Percentiles rank a stretch among this genome's conserved stretches.
Evolutionary conservation across 140 eudicot species (phyloP).

Genomic region (Erigeron philadelphicus): DNA sequence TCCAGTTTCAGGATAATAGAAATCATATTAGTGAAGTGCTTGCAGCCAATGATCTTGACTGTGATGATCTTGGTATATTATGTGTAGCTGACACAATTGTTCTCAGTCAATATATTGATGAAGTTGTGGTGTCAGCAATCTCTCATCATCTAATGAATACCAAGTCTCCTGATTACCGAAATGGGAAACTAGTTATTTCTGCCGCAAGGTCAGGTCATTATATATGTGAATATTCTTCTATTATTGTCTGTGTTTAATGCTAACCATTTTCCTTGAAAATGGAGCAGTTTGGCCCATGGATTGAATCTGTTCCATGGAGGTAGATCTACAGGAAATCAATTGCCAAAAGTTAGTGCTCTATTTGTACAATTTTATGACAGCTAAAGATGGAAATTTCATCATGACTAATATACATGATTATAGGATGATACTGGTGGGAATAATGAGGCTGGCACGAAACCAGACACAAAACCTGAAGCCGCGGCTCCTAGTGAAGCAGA

Average conservation of each 20-base stretch:
- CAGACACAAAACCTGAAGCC: conserved; percentile 44
- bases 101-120: conserved; percentile 68
- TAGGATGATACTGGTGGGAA: conserved; percentile 34
- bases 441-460: conserved; percentile 30
- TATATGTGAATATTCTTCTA: neutral
- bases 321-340: conserved; percentile 36
- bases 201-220: conserved; percentile 52
- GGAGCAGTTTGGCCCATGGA: conserved; percentile 80
- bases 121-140: conserved; percentile 89
- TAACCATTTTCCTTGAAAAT: conserved; percentile 24
- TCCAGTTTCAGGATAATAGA: conserved; percentile 73
- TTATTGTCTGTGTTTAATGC: conserved; percentile 16
- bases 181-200: conserved; percentile 74
- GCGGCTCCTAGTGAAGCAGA: conserved; percentile 43
- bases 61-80: conserved; percentile 72
- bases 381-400: conserved; percentile 12
- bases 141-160: conserved; percentile 69
- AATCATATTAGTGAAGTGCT: conserved; percentile 91
- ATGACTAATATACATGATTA: neutral
- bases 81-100: conserved; percentile 61
- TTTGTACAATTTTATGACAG: neutral
- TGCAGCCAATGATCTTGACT: conserved; percentile 79
- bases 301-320: conserved; percentile 72
- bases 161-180: conserved; percentile 62
- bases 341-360: conserved; percentile 24